phyloP scores from a whole-genome alignment of 2,329 filamentous ascomycete species.

The Diaporthe eres region DNA sequence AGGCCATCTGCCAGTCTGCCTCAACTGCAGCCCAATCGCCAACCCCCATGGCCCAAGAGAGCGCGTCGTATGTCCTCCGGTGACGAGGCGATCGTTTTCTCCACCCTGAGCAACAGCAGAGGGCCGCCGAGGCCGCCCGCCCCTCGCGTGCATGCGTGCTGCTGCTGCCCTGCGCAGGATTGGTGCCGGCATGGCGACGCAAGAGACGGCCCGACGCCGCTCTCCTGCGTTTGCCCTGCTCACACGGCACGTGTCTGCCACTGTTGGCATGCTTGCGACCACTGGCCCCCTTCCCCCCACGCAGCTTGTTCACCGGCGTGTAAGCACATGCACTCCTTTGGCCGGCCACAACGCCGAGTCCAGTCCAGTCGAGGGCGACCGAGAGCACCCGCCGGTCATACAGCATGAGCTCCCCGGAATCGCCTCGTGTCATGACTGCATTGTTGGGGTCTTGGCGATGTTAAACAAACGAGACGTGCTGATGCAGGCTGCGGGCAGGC shows the following conservation, averaged over 20 bases:
- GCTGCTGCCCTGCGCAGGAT: not conserved
- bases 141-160: not conserved
- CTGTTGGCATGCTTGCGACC: not conserved
- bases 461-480: not conserved
- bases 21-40: conserved; percentile 9
- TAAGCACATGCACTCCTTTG: conserved; percentile 3
- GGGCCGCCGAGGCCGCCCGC: not conserved
- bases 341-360: not conserved
- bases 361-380: not conserved
- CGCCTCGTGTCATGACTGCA: conserved; percentile 25
- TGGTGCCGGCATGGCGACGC: conserved; percentile 16
- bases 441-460: conserved; percentile 19
- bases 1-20: conserved; percentile 14
- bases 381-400: not conserved
- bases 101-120: not conserved
- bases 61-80: not conserved
- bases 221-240: not conserved
- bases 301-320: conserved; percentile 10
- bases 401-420: not conserved
- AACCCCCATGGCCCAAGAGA: not conserved
- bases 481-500: conserved; percentile 23
- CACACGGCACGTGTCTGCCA: not conserved
- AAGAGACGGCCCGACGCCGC: conserved; percentile 2
- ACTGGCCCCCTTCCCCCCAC: not conserved
- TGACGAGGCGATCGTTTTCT: not conserved